Percentiles rank a stretch among this genome's conserved stretches.
phyloP scores from a whole-genome alignment of 1,284 basidiomycete genomes.

The Sanghuangporus baumii region DNA sequence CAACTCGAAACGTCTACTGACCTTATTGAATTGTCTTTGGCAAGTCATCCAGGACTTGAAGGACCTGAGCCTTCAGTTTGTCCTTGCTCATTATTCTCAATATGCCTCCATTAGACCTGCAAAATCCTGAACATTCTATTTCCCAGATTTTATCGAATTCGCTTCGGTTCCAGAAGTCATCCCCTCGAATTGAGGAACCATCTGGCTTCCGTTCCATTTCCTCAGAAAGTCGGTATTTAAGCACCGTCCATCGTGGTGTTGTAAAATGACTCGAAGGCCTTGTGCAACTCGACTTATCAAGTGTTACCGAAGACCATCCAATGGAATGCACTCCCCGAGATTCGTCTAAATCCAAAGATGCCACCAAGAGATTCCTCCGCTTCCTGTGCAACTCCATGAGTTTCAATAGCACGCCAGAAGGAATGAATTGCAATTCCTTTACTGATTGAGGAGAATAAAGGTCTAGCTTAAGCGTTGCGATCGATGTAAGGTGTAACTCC shows the following conservation, averaged over 20 bases:
- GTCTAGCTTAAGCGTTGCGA: not conserved
- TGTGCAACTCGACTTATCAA: not conserved
- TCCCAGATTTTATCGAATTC: not conserved
- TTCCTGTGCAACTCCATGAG: slow-evolving; percentile 9
- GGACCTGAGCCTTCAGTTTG: not conserved
- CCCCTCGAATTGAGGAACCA: not conserved
- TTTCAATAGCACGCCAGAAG: not conserved
- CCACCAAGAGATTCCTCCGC: not conserved
- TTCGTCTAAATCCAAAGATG: not conserved
- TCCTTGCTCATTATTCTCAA: not conserved
- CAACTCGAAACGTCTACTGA: not conserved
- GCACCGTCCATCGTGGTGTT: not conserved
- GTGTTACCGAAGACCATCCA: not conserved
- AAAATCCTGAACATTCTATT: not conserved
- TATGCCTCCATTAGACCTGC: not conserved
- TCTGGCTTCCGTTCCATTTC: not conserved
- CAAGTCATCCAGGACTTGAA: not conserved
- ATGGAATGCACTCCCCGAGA: not conserved
- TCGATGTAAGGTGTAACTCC: slow-evolving; percentile 1
- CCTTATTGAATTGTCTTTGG: not conserved
- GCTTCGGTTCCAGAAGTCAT: not conserved
- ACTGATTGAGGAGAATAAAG: not conserved
- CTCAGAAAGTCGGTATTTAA: not conserved
- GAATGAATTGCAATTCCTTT: not conserved
- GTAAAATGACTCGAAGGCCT: not conserved